These are phyloP conservation scores for Cyclanthera cordifolia DNA, from an alignment of 306 rosid genomes.

Conservation along the genomic window DNA sequence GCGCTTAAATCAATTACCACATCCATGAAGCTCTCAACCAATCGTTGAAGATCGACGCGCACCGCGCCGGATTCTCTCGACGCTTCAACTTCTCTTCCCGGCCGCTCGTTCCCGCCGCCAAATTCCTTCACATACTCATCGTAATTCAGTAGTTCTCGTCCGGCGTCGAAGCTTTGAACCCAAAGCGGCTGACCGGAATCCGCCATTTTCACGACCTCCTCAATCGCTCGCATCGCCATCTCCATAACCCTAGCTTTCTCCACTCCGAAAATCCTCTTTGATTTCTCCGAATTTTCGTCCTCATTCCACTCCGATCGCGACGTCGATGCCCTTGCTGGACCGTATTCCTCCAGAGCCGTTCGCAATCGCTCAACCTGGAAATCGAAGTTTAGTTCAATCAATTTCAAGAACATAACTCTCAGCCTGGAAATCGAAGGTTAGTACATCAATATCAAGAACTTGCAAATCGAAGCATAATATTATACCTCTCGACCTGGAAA, in stretches of 20 bases:
- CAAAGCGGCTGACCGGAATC: constrained; percentile 62
- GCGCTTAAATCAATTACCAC: constrained; percentile 29
- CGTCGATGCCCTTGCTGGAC: constrained; percentile 41
- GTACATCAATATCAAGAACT: not conserved
- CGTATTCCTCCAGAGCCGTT: constrained; percentile 39
- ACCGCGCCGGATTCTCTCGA: constrained; percentile 71
- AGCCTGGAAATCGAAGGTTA: too few relatives aligned
- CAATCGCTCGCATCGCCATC: constrained; percentile 35
- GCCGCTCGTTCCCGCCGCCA: constrained; percentile 19
- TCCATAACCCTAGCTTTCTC: constrained; percentile 74
- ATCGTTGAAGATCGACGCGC: constrained; percentile 51
- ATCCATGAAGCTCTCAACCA: constrained; percentile 62
- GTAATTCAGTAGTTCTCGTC: constrained; percentile 74
- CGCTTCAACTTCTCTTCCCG: constrained; percentile 69
- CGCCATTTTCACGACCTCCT: constrained; percentile 76
- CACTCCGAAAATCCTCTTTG: constrained; percentile 62
- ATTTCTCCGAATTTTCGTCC: constrained; percentile 58
- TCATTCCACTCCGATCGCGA: constrained; percentile 62
- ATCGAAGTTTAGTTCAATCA: too few relatives aligned
- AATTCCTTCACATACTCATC: constrained; percentile 73
- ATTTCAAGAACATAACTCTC: too few relatives aligned
- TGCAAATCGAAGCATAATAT: constrained; percentile 28
- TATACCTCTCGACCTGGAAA: constrained; percentile 40
- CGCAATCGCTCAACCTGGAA: constrained; percentile 36
- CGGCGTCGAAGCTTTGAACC: constrained; percentile 76